Base-by-base conservation (phyloP, 495 filamentous ascomycete genomes). In the Hypoxylon lenormandii region DNA sequence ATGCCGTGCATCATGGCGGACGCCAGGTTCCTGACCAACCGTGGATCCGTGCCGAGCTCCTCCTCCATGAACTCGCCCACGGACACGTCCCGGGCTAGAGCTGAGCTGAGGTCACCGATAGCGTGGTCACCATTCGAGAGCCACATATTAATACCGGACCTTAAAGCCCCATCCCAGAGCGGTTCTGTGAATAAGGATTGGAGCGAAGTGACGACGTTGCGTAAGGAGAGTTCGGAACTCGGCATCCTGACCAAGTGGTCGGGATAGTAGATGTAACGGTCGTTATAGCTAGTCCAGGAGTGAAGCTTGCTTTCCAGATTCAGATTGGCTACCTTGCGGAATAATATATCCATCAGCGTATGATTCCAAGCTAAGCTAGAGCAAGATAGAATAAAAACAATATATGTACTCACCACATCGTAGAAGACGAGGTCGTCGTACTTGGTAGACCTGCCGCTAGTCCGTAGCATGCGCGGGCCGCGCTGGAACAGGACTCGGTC, bases 191-290 rank as follows among this genome's bases (percentile, higher is more conserved):
- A 56, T 0, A 88, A n/a, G 19, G 74, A 80, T 33, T 47, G 7
- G 72, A 69, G 0, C 30, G 67, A 22, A 26, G 72, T 7, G 37
- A 70, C 19, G 72, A 71, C 28, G 75, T 59, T 53, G 13, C 51
- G 19, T 8, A 53, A 15, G 52, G 75, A 42, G 1, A 76, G 0
- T 8, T 33, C 74, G 62, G 79, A 79, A 4, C 77, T 76, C 13
- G 91, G 92, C 64, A 94, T 68, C 38, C 84, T 82, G 43, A 95
- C 92, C 23, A 99, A 85, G 70, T 88, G 92, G 73, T 97, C 91
- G 3, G 93, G 92, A 70, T 96, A 97, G 83, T 97, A 98, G 50
- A 98, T 84, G 75, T 85, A 98, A n/a, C 92, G 90, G 64, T 89
- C 89, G 53, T 74, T 73, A 11, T 86, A 81, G 5, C 50, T 60